Evolutionary conservation across 768 basidiomycete species (phyloP).

Genomic region (Mycena rebaudengoi): DNA sequence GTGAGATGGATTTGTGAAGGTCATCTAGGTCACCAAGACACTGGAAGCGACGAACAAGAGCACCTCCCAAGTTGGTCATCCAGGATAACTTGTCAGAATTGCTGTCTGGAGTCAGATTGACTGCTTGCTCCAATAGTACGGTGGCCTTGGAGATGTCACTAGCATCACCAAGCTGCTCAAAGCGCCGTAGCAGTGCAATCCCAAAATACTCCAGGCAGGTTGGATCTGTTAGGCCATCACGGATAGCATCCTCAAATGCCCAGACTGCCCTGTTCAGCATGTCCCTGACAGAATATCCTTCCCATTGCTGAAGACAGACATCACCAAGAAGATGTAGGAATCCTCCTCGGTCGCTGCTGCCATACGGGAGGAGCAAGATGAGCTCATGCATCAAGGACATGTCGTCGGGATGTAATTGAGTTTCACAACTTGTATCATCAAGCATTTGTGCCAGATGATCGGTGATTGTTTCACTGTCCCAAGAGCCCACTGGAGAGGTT

Average conservation of each 20-base stretch:
- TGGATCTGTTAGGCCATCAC: not conserved
- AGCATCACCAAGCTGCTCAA: not conserved
- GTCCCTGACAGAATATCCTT: not conserved
- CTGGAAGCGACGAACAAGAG: too few relatives aligned
- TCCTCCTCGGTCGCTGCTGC: not conserved
- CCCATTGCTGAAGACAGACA: not conserved
- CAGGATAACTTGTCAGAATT: not conserved
- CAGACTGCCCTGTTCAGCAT: not conserved
- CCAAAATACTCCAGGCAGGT: not conserved
- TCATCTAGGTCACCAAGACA: not conserved
- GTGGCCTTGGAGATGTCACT: not conserved
- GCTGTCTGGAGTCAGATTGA: not conserved
- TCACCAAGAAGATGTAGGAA: not conserved
- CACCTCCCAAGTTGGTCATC: not conserved
- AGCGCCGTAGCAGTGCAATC: not conserved
- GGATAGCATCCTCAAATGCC: not conserved
- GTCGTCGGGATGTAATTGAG: not conserved
- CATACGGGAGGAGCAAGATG: not conserved
- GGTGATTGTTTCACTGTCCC: not conserved
- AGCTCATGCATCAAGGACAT: not conserved
- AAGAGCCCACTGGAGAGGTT: not conserved
- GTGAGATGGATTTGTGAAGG: not conserved
- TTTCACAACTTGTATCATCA: not conserved
- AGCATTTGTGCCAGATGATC: not conserved
- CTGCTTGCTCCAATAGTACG: not conserved